Conservation (phyloP, 2,329 filamentous ascomycete genomes). For the Teratosphaeria pseudoeucalypti region DNA sequence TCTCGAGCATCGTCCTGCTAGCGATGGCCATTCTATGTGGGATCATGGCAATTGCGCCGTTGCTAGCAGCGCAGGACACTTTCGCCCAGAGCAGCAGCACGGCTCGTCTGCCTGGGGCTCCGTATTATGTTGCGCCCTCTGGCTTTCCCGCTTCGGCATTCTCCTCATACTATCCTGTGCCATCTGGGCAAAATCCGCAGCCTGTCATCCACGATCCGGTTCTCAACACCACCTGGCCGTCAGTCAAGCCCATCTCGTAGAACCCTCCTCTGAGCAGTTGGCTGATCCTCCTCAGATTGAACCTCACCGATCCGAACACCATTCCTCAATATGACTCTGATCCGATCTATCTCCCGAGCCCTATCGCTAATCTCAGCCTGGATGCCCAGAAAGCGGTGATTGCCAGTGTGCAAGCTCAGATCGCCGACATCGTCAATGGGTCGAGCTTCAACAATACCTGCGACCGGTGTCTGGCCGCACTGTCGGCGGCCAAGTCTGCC, state of each 20-base stretch:
- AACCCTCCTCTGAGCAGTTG: not conserved
- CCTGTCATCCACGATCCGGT: slow-evolving; percentile 45
- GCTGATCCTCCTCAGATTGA: slow-evolving; percentile 27
- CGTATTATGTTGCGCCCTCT: slow-evolving; percentile 6
- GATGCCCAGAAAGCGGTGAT: slow-evolving; percentile 33
- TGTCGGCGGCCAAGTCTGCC: slow-evolving; percentile 41
- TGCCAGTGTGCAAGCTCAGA: slow-evolving; percentile 32
- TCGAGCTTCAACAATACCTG: slow-evolving; percentile 34
- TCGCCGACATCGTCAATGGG: slow-evolving; percentile 34
- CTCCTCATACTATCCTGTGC: slow-evolving; percentile 23
- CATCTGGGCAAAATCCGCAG: slow-evolving; percentile 42
- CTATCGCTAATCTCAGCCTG: slow-evolving; percentile 36
- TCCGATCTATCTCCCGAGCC: slow-evolving; percentile 40
- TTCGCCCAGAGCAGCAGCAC: slow-evolving; percentile 2
- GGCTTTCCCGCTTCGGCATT: slow-evolving; percentile 11
- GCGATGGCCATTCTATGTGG: not conserved
- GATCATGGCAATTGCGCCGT: slow-evolving; percentile 5
- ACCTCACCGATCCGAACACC: slow-evolving; percentile 43
- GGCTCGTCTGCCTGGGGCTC: slow-evolving; percentile 3
- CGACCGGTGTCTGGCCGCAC: slow-evolving; percentile 43
- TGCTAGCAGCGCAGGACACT: slow-evolving; percentile 3
- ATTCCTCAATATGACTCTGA: slow-evolving; percentile 41
- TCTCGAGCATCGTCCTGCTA: not conserved
- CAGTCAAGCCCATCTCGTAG: not conserved
- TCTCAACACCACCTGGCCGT: slow-evolving; percentile 40